Conservation (phyloP, 225 moss, liverwort and hornwort species). For the Thuidium tamariscinum region DNA sequence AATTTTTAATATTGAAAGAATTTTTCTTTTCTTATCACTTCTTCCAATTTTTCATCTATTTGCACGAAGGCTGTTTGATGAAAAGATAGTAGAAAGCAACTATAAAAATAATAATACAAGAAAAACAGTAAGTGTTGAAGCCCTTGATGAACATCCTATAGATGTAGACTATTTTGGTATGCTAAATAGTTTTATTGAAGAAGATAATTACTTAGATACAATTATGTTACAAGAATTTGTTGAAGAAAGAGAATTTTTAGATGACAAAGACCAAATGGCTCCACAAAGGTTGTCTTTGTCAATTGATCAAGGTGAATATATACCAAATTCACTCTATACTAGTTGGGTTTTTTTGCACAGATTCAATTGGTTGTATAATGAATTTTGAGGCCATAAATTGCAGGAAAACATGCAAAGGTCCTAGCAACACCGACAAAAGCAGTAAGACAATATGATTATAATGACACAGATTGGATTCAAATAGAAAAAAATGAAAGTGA, state of each 20-base stretch:
- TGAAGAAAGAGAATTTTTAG: neutral
- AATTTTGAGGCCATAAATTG: neutral
- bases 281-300: neutral
- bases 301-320: neutral
- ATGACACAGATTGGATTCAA: conserved; percentile 28
- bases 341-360: neutral
- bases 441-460: neutral
- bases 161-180: conserved; percentile 19
- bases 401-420: neutral
- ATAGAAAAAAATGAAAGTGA: conserved; percentile 6
- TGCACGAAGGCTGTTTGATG: neutral
- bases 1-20: conserved; percentile 5
- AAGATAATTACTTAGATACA: conserved; percentile 1
- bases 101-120: neutral
- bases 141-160: neutral
- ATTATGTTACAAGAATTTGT: neutral
- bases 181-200: conserved; percentile 8
- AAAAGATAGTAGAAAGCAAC: neutral
- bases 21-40: conserved; percentile 15
- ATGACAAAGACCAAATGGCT: neutral
- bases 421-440: neutral
- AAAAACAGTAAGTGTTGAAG: neutral
- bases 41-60: conserved; percentile 22
- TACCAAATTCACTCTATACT: neutral
- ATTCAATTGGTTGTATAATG: neutral